Evolutionary conservation across 441 rosid genomes (phyloP).

Genomic region (Viola pubescens): DNA sequence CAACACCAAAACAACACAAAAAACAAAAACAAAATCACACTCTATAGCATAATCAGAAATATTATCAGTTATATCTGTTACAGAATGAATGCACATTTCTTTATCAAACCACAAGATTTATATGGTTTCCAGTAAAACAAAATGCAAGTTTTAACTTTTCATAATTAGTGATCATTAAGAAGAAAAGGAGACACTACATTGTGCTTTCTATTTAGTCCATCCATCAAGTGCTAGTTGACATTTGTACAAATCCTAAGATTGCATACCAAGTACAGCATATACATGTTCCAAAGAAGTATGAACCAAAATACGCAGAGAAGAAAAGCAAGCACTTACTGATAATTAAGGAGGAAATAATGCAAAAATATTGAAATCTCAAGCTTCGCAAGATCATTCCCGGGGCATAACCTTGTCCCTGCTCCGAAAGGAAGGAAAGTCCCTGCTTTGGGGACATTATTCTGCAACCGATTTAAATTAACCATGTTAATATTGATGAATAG

Average conservation of each 20-base stretch:
- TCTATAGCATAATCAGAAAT: not conserved
- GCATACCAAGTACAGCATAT: not conserved
- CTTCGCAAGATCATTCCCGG: slow-evolving; percentile 88
- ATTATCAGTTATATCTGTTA: too few relatives aligned
- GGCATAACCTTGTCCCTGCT: slow-evolving; percentile 73
- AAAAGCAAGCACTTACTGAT: slow-evolving; percentile 30
- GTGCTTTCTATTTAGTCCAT: too few relatives aligned
- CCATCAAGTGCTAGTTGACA: too few relatives aligned
- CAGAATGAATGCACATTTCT: too few relatives aligned
- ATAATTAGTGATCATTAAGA: not conserved
- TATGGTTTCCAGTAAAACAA: too few relatives aligned
- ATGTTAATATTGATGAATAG: not conserved
- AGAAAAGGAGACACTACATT: not conserved
- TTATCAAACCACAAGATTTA: too few relatives aligned
- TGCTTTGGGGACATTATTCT: slow-evolving; percentile 52
- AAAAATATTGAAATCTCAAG: slow-evolving; percentile 75
- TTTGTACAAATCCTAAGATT: not conserved
- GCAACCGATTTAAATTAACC: not conserved
- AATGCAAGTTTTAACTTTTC: not conserved
- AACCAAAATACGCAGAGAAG: not conserved
- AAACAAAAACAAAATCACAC: not conserved
- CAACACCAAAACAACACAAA: not conserved
- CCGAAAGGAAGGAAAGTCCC: slow-evolving; percentile 82
- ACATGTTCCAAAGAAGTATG: too few relatives aligned
- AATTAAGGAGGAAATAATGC: slow-evolving; percentile 71